These are phyloP conservation scores for Pseudocercospora musae DNA, from an alignment of 2,329 filamentous ascomycete genomes.

Conservation along the genomic window DNA sequence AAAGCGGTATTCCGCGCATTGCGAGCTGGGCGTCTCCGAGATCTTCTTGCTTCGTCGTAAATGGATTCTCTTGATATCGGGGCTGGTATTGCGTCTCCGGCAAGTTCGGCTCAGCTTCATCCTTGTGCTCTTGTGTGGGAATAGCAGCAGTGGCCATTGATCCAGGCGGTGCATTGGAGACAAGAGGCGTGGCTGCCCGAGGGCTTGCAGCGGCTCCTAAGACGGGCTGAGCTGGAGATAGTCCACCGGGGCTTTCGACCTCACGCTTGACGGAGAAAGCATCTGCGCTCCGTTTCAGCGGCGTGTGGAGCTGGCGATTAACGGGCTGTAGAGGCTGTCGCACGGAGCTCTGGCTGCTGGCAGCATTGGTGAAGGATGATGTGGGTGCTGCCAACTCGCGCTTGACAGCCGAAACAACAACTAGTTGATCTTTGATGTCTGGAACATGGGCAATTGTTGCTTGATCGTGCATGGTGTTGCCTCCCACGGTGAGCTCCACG, in stretches of 20 bases:
- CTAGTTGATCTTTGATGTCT: not conserved
- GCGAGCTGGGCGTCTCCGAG: slow-evolving; percentile 2
- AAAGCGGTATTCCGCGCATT: slow-evolving; percentile 25
- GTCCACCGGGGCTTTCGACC: not conserved
- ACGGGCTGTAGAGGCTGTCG: slow-evolving; percentile 20
- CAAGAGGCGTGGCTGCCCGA: not conserved
- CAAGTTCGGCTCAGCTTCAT: slow-evolving; percentile 1
- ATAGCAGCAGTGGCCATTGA: not conserved
- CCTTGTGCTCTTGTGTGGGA: not conserved
- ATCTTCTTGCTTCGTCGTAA: slow-evolving; percentile 13
- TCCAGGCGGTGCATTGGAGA: not conserved
- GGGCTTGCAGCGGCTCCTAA: not conserved
- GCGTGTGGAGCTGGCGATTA: slow-evolving; percentile 11
- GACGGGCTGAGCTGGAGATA: not conserved
- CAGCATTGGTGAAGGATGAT: not conserved
- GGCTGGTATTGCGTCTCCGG: slow-evolving; percentile 11
- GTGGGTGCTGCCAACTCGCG: not conserved
- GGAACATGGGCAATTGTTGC: not conserved
- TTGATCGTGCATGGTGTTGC: not conserved
- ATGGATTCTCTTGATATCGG: slow-evolving; percentile 15
- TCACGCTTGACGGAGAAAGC: slow-evolving; percentile 1
- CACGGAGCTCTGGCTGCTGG: slow-evolving; percentile 4
- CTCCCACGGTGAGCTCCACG: not conserved
- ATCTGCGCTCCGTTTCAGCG: not conserved
- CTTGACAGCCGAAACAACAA: slow-evolving; percentile 1